Conservation (phyloP, 805 yeast species). For the Schwanniomyces occidentalis region DNA sequence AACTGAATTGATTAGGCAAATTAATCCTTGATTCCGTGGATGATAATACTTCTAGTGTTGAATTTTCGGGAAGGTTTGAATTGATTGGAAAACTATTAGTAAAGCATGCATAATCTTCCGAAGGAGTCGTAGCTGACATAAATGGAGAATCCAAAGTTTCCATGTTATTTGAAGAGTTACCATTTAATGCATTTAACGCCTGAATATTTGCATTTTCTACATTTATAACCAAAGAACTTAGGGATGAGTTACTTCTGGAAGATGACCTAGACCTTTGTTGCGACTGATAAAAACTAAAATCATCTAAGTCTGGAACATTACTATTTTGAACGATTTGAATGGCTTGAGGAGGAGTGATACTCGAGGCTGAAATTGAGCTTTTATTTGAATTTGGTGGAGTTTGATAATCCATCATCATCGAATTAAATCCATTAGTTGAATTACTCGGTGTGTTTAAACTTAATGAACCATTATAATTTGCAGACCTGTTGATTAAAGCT, state of each 20-base stretch:
- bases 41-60: conserved; percentile 7
- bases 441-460: conserved; percentile 7
- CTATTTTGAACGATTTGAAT: conserved; percentile 11
- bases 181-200: conserved; percentile 23
- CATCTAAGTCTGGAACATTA: conserved; percentile 29
- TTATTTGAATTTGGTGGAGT: conserved; percentile 40
- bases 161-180: conserved; percentile 8
- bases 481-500: conserved; percentile 33
- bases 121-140: conserved; percentile 37
- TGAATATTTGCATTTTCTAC: conserved; percentile 33
- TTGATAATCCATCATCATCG: conserved; percentile 43
- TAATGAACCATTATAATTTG: conserved; percentile 13
- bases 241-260: conserved; percentile 25
- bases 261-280: conserved; percentile 21
- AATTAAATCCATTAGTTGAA: conserved; percentile 24
- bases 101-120: conserved; percentile 37
- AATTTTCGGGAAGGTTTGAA: conserved; percentile 3
- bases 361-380: conserved; percentile 24
- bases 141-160: conserved; percentile 42
- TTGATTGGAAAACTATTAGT: conserved; percentile 13
- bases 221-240: conserved; percentile 38
- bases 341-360: conserved; percentile 10
- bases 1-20: conserved; percentile 32
- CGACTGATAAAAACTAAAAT: conserved; percentile 23
- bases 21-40: conserved; percentile 16